A percentile compares a stretch with the other conserved stretches of the same genome.
phyloP scores from a whole-genome alignment of 768 basidiomycete genomes.

The Russula sp. region DNA sequence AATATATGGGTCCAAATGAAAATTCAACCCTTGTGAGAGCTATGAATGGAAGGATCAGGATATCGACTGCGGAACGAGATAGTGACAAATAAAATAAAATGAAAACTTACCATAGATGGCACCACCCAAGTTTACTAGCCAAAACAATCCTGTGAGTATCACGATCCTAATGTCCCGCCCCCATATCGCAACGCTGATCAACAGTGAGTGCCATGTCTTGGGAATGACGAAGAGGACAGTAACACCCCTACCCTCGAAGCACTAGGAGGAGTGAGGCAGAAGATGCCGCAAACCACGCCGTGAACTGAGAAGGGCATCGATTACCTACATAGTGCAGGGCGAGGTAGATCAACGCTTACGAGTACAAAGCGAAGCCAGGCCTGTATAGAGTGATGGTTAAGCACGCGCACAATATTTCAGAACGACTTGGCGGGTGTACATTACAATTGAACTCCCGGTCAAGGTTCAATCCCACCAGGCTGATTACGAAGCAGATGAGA shows the following conservation, averaged over 20 bases:
- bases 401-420: background rate
- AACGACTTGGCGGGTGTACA: background rate
- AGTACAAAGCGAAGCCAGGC: slow-evolving; percentile 24
- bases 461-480: slow-evolving; percentile 26
- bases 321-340: background rate
- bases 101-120: slow-evolving; percentile 8
- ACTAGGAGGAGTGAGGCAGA: slow-evolving; percentile 25
- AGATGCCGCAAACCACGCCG: slow-evolving; percentile 18
- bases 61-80: background rate
- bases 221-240: background rate
- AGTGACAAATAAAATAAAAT: background rate
- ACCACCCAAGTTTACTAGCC: slow-evolving; percentile 4
- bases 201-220: background rate
- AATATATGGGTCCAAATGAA: background rate
- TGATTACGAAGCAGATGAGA: slow-evolving; percentile 12
- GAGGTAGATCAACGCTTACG: slow-evolving; percentile 6
- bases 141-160: background rate
- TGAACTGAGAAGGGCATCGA: background rate
- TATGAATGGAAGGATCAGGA: slow-evolving; percentile 2
- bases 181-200: slow-evolving; percentile 27
- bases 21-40: slow-evolving; percentile 18
- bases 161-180: slow-evolving; percentile 15
- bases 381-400: background rate
- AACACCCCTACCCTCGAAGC: slow-evolving; percentile 20
- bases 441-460: slow-evolving; percentile 15